phyloP scores from a whole-genome alignment of 83 land plant genomes.

The Diphasiastrum complanatum region DNA sequence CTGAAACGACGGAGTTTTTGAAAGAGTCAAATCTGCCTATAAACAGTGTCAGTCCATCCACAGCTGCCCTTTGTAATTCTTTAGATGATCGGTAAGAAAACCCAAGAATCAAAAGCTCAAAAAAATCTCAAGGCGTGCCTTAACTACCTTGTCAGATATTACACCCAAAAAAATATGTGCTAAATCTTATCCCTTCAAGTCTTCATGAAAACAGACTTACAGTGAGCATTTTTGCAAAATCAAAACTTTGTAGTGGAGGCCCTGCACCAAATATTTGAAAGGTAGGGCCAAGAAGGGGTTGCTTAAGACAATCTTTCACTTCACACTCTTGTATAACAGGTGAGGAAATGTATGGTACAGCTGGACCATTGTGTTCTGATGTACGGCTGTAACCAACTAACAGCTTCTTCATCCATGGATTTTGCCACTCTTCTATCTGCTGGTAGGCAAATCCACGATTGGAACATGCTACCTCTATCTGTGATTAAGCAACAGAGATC shows the following conservation, averaged over 20 bases:
- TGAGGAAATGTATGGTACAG: conserved; percentile 47
- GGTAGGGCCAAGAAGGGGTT: conserved; percentile 65
- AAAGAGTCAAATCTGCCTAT: not conserved
- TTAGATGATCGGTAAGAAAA: too few relatives aligned
- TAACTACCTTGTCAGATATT: too few relatives aligned
- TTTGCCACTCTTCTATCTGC: conserved; percentile 56
- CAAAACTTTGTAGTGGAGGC: conserved; percentile 88
- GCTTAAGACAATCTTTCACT: conserved; percentile 33
- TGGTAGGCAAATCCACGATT: conserved; percentile 70
- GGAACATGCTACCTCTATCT: conserved; percentile 69
- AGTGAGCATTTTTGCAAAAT: conserved; percentile 92
- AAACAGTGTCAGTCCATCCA: too few relatives aligned
- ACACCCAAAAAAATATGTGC: too few relatives aligned
- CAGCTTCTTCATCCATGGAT: conserved; percentile 74
- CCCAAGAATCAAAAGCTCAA: too few relatives aligned
- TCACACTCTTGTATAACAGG: conserved; percentile 63
- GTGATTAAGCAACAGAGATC: conserved; percentile 11
- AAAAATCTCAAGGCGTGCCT: too few relatives aligned
- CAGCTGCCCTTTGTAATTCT: too few relatives aligned
- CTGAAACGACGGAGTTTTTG: conserved; percentile 27
- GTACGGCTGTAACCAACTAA: conserved; percentile 84
- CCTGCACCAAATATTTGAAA: conserved; percentile 85
- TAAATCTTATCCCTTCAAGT: too few relatives aligned
- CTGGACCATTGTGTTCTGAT: conserved; percentile 85
- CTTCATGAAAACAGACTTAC: too few relatives aligned